Evolutionary conservation across 1,139 yeast genomes (phyloP).

Genomic region (Pneumocystis canis): DNA sequence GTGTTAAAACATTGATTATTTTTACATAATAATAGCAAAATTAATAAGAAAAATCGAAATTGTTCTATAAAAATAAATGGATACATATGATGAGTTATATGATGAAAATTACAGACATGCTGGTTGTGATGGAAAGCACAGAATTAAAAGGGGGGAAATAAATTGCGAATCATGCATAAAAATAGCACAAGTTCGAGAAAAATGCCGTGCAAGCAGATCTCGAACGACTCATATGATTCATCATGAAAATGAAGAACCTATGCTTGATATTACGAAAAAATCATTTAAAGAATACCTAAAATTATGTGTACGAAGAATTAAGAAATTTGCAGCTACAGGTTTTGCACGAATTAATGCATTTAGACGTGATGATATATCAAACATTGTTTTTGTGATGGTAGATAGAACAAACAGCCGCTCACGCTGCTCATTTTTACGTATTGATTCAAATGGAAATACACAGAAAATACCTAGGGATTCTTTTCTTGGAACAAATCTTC

Average conservation of each 20-base stretch:
- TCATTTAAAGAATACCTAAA: not conserved
- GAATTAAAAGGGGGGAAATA: not conserved
- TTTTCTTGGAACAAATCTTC: not conserved
- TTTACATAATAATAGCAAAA: not conserved
- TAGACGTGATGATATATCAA: not conserved
- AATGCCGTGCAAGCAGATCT: not conserved
- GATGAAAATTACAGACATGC: not conserved
- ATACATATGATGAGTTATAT: not conserved
- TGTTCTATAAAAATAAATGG: not conserved
- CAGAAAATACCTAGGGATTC: not conserved
- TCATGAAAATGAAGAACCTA: not conserved
- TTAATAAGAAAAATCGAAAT: not conserved
- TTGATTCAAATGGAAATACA: not conserved
- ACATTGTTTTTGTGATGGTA: not conserved
- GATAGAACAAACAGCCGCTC: not conserved
- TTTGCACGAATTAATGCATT: not conserved
- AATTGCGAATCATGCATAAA: not conserved
- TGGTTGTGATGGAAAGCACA: not conserved
- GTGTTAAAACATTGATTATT: not conserved
- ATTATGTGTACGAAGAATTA: not conserved
- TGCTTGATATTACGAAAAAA: not conserved
- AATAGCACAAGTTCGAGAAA: slow-evolving; percentile 1
- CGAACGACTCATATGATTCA: not conserved
- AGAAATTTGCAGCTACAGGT: not conserved
- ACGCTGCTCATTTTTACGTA: not conserved